Percentiles rank a stretch among this genome's conserved stretches.
Conservation (phyloP, 495 filamentous ascomycete genomes). For the Aspergillus bertholletiae region DNA sequence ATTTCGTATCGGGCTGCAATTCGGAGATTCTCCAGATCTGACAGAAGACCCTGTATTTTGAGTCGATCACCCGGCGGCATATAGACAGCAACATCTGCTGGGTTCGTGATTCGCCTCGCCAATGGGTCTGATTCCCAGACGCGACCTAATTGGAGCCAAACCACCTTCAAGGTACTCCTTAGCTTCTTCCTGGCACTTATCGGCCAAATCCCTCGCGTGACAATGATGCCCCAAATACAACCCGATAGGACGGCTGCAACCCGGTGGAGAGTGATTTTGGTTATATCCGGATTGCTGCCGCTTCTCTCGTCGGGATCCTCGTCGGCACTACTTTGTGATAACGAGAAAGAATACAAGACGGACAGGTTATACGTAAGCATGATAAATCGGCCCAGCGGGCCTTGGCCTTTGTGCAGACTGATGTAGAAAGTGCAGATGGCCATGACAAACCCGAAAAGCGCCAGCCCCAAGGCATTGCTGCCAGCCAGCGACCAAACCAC, state of each 20-base stretch:
- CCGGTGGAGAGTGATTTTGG: conserved; percentile 82
- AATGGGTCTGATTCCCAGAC: conserved; percentile 93
- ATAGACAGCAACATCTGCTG: conserved; percentile 52
- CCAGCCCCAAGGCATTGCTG: conserved; percentile 69
- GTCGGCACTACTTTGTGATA: conserved; percentile 68
- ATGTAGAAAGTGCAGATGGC: conserved; percentile 85
- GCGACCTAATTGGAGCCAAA: conserved; percentile 89
- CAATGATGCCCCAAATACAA: conserved; percentile 86
- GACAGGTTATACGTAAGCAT: conserved; percentile 97
- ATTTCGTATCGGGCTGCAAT: conserved; percentile 73
- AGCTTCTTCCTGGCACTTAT: conserved; percentile 83
- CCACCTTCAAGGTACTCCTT: conserved; percentile 75
- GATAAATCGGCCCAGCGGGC: conserved; percentile 87
- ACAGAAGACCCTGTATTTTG: conserved; percentile 56
- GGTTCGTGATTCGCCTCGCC: conserved; percentile 55
- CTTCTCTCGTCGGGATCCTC: conserved; percentile 78
- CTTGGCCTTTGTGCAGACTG: conserved; percentile 77
- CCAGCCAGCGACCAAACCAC: conserved; percentile 69
- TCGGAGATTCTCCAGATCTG: conserved; percentile 67
- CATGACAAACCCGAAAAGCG: conserved; percentile 75
- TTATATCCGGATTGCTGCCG: conserved; percentile 66
- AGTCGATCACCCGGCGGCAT: conserved; percentile 81
- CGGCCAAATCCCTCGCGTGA: conserved; percentile 92
- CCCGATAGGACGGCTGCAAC: conserved; percentile 84
- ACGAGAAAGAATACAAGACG: conserved; percentile 87